Percentiles rank a stretch among this genome's conserved stretches.
These are phyloP conservation scores for Suhomyces vadensis DNA, from an alignment of 805 yeast genomes.

Conservation along the genomic window DNA sequence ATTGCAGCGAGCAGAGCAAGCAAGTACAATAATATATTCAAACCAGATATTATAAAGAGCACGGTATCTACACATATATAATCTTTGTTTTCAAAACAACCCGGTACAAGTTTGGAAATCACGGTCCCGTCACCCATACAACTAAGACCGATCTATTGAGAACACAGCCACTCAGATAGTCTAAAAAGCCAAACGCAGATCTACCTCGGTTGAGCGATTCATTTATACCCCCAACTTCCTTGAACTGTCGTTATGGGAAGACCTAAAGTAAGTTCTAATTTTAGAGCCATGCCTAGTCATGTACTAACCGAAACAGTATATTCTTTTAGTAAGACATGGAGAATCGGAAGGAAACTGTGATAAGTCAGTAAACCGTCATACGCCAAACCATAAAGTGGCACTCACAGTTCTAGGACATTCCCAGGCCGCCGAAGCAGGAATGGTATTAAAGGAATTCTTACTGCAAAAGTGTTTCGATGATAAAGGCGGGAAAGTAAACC, in stretches of 20 bases:
- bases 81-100: too few species aligned
- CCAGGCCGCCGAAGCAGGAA: constrained; percentile 65
- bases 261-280: constrained; percentile 31
- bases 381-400: constrained; percentile 79
- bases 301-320: constrained; percentile 43
- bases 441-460: constrained; percentile 43
- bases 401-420: constrained; percentile 69
- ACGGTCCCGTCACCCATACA: too few species aligned
- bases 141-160: too few species aligned
- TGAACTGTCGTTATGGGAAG: constrained; percentile 23
- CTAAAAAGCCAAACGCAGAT: too few species aligned
- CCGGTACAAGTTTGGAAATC: too few species aligned
- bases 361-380: constrained; percentile 71
- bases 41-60: too few species aligned
- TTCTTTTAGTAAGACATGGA: constrained; percentile 84
- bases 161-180: too few species aligned
- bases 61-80: too few species aligned
- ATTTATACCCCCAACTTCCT: background rate
- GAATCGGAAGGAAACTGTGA: constrained; percentile 91
- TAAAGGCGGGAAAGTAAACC: constrained; percentile 14
- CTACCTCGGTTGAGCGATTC: too few species aligned
- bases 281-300: too few species aligned
- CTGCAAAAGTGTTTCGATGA: constrained; percentile 36
- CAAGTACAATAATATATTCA: background rate
- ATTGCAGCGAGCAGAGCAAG: too few species aligned